A percentile compares a stretch with the other conserved stretches of the same genome.
These are phyloP conservation scores for Rosa multiflora DNA, from an alignment of 306 rosid genomes.

Conservation along the genomic window DNA sequence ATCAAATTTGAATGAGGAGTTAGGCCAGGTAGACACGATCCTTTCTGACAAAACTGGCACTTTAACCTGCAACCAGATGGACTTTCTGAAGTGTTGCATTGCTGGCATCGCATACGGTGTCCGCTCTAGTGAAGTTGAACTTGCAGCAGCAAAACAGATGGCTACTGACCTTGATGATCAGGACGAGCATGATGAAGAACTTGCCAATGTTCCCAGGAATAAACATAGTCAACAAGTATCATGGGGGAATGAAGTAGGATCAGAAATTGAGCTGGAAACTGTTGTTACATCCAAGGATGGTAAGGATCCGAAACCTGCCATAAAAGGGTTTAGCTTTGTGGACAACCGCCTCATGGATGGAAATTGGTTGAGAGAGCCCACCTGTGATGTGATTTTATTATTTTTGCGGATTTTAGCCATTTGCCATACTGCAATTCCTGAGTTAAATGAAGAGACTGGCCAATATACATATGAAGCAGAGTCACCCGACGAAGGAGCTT, in stretches of 20 bases:
- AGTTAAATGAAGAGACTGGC: conserved; percentile 79
- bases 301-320: conserved; percentile 45
- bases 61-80: conserved; percentile 99
- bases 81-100: conserved; percentile 92
- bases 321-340: conserved; percentile 87
- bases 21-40: conserved; percentile 98
- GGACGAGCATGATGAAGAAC: conserved; percentile 51
- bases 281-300: conserved; percentile 54
- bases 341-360: conserved; percentile 72
- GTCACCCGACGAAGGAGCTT: conserved; percentile 98
- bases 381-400: conserved; percentile 50
- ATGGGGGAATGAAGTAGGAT: conserved; percentile 32
- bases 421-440: conserved; percentile 98
- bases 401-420: conserved; percentile 86
- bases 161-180: conserved; percentile 60
- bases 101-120: conserved; percentile 82
- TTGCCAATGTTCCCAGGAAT: conserved; percentile 58
- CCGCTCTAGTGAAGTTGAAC: conserved; percentile 84
- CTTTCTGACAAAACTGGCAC: conserved; percentile 99
- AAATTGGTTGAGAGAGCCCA: conserved; percentile 84
- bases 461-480: conserved; percentile 83
- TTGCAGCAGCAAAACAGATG: conserved; percentile 95
- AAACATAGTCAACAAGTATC: conserved; percentile 30
- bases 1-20: conserved; percentile 94
- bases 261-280: conserved; percentile 76